Base-by-base conservation (phyloP, 2,329 filamentous ascomycete genomes). In the Ascochyta pisi region DNA sequence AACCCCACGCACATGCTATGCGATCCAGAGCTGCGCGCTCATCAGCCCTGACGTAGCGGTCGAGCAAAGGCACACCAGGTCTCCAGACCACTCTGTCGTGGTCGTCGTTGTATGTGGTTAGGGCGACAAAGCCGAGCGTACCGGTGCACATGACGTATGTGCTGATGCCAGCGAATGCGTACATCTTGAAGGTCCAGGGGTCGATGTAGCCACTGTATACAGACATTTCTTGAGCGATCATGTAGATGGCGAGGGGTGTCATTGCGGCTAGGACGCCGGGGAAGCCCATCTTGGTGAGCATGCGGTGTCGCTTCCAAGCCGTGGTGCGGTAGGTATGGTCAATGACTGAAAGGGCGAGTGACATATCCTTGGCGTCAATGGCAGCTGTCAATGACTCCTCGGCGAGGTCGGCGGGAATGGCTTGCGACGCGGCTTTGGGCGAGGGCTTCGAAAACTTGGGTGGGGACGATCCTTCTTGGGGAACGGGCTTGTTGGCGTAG, bases 41-140 rank as follows among this genome's bases (percentile, higher is more conserved):
- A 62, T 96, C 92, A 74, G 98, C 95, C 31, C 91, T 83, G 50
- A 96, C 75, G 90, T 93, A 98, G 13, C 95, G 85, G 68, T 91
- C 84, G 59, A 89, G 84, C 61, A 98, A 78, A 22, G 91, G 89
- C 31, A 91, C 89, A 10, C 95, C 95, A 0, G 86, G 86, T 8
- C 89, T 83, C 95, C 95, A 99, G 2, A 91, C 93, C 5, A 98
- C 92, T 19, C 95, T 86, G 68, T 89, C 88, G 91, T 97, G 96
- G 76, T 98, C 92, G 74, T 98, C 93, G 76, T 97, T 97, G 57
- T 89, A 83, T 31, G 94, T 97, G 24, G 91, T 88, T 56, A 96
- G 81, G 8, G 94, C 92, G 34, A 98, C 86, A 38, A 95, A 79
- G 3, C 94, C 95, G 49, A 98, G 85, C 9, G 89, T 91, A 4